Conservation (phyloP, 148 eudicot genomes). For the Linanthus parryae region DNA sequence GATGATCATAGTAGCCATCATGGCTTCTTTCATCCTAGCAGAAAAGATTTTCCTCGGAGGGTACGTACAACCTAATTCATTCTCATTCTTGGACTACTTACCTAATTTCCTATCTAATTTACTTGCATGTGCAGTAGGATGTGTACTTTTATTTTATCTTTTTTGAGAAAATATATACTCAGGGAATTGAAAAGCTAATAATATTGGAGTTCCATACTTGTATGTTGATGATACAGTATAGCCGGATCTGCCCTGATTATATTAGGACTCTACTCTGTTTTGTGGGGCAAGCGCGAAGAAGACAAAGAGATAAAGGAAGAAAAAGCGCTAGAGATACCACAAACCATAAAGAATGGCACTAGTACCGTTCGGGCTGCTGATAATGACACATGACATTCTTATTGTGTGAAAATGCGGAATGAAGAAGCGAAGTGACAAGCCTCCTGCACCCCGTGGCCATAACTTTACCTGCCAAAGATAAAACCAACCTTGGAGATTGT, state of each 20-base stretch:
- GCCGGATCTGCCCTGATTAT: constrained; percentile 66
- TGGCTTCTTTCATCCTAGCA: constrained; percentile 93
- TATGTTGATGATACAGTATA: constrained; percentile 29
- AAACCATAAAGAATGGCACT: constrained; percentile 25
- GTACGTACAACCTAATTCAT: constrained; percentile 20
- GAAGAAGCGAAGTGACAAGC: constrained; percentile 6
- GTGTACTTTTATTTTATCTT: not conserved
- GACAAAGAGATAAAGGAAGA: constrained; percentile 46
- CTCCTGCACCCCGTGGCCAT: too few species aligned
- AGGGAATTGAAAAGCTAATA: too few species aligned
- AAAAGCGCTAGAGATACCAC: constrained; percentile 34
- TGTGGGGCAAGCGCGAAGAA: constrained; percentile 97
- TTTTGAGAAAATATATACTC: not conserved
- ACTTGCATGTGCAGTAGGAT: not conserved
- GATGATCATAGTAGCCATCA: constrained; percentile 97
- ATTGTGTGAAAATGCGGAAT: constrained; percentile 24
- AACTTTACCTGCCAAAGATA: too few species aligned
- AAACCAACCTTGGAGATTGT: too few species aligned
- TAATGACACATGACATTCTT: constrained; percentile 27
- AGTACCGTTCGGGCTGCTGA: constrained; percentile 15
- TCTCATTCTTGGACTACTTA: not conserved
- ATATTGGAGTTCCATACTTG: too few species aligned
- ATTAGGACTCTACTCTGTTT: constrained; percentile 67
- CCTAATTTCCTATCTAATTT: not conserved
- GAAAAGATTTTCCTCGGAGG: constrained; percentile 88